phyloP scores from a whole-genome alignment of 176 grass and related monocot genomes.

The Rhipidocladum racemiflorum region DNA sequence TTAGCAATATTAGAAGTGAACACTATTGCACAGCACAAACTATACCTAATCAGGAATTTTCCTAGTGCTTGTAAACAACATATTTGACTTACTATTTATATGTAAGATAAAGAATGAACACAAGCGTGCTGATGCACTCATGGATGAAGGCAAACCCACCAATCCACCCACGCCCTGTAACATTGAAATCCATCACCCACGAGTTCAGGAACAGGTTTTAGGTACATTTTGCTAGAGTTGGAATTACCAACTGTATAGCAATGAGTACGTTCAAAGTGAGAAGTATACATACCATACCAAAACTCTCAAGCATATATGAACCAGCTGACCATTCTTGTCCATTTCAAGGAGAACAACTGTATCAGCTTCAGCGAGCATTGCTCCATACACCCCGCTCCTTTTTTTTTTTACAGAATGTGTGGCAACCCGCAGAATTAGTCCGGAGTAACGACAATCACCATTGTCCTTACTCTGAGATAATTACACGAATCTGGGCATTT shows the following conservation, averaged over 20 bases:
- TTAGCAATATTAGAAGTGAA: background rate
- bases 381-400: conserved; percentile 86
- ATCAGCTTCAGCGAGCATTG: conserved; percentile 64
- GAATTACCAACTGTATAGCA: conserved; percentile 4
- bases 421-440: too few relatives aligned
- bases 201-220: background rate
- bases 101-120: background rate
- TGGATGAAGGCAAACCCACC: background rate
- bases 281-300: background rate
- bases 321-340: conserved; percentile 47
- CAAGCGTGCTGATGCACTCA: background rate
- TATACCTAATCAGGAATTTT: background rate
- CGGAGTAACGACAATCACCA: too few relatives aligned
- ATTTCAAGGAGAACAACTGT: conserved; percentile 63
- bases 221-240: background rate
- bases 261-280: background rate
- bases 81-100: background rate
- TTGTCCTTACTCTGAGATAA: too few relatives aligned
- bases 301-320: conserved; percentile 54
- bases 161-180: background rate
- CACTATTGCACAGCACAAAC: background rate
- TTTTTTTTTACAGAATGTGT: conserved; percentile 92
- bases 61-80: background rate
- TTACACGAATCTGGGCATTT: too few relatives aligned
- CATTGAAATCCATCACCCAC: background rate